Percentiles rank a stretch among this genome's conserved stretches.
These are phyloP conservation scores for Colletotrichum chlorophyti DNA, from an alignment of 2,329 filamentous ascomycete species.

Conservation along the genomic window DNA sequence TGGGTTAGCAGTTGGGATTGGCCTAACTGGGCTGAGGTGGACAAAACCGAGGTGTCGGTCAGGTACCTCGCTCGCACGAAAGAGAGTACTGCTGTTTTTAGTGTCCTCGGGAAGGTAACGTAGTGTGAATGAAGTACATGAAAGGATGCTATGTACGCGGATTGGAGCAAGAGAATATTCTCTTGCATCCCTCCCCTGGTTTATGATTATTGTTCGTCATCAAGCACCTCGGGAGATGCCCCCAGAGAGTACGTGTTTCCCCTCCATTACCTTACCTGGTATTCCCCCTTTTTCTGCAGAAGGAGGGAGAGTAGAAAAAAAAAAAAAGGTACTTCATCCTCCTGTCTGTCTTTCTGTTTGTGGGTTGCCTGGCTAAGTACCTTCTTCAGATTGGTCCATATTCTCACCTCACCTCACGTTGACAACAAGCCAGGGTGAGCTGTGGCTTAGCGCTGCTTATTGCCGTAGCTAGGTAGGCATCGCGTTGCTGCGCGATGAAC, in stretches of 20 bases:
- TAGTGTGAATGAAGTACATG: neutral
- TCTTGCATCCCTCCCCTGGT: slow-evolving; percentile 13
- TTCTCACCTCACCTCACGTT: slow-evolving; percentile 20
- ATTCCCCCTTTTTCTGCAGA: neutral
- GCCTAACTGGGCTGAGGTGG: slow-evolving; percentile 21
- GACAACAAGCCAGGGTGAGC: slow-evolving; percentile 22
- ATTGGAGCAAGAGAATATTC: slow-evolving; percentile 24
- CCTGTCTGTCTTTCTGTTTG: neutral
- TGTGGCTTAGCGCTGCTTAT: slow-evolving; percentile 28
- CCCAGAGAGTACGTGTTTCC: too few species aligned
- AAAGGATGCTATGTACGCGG: too few species aligned
- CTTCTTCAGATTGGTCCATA: slow-evolving; percentile 4
- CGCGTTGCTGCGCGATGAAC: slow-evolving; percentile 22
- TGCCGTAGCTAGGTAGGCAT: slow-evolving; percentile 23
- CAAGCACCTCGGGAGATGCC: too few species aligned
- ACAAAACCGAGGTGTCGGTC: slow-evolving; percentile 3
- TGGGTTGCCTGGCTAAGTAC: neutral
- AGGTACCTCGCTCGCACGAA: too few species aligned
- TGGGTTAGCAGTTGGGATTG: too few species aligned
- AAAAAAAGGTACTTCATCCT: slow-evolving; percentile 1
- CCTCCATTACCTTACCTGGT: too few species aligned
- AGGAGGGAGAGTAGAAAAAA: neutral
- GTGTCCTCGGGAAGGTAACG: too few species aligned
- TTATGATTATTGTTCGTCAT: too few species aligned
- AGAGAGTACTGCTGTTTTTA: too few species aligned